A percentile compares a stretch with the other conserved stretches of the same genome.
phyloP scores from a whole-genome alignment of 768 basidiomycete genomes.

The Russula virescens region DNA sequence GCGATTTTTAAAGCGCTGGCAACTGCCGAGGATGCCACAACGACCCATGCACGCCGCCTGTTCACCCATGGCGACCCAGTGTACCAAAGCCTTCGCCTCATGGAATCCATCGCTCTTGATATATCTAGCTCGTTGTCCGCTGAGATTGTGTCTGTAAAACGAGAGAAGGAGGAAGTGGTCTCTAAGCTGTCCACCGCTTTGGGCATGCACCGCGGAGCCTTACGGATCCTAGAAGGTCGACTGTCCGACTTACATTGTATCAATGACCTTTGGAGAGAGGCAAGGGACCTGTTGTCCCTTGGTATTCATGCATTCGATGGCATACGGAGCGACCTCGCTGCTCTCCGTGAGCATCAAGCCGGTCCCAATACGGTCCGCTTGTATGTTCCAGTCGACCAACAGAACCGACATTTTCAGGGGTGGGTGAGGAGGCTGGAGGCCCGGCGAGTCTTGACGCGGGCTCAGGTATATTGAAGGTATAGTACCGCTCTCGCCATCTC shows the following conservation, averaged over 20 bases:
- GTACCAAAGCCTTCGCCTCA: no score
- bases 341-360: no score
- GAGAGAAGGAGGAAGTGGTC: no score
- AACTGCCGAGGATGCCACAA: background rate
- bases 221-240: no score
- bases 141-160: background rate
- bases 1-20: background rate
- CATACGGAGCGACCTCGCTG: background rate
- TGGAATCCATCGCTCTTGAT: background rate
- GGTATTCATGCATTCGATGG: background rate
- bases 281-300: background rate
- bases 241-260: no score
- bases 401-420: no score
- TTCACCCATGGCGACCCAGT: no score
- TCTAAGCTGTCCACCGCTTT: no score
- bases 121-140: background rate
- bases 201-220: no score
- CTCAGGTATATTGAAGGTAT: background rate
- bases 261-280: no score
- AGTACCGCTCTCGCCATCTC: no score
- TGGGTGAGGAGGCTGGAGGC: background rate
- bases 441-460: background rate
- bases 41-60: background rate
- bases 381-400: no score
- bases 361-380: background rate